A percentile compares a stretch with the other conserved stretches of the same genome.
phyloP scores from a whole-genome alignment of 2,329 filamentous ascomycete species.

The Aspergillus fijiensis region DNA sequence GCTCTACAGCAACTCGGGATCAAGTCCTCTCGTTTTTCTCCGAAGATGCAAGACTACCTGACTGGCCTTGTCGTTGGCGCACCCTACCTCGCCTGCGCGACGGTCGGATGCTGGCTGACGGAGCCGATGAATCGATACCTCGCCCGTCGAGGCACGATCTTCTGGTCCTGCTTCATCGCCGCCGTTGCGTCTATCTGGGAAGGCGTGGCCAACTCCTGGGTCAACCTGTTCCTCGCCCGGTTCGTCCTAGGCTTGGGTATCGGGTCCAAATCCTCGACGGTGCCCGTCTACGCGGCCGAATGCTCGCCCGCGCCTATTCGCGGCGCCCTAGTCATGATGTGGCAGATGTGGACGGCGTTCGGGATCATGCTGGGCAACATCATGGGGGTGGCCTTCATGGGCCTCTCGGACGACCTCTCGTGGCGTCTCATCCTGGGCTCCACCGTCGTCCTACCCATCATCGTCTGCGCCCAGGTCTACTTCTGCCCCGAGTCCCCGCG shows the following conservation, averaged over 20 bases:
- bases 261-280: conserved; percentile 46
- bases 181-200: conserved; percentile 45
- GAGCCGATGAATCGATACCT: conserved; percentile 48
- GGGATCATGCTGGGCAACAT: conserved; percentile 51
- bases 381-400: conserved; percentile 50
- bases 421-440: conserved; percentile 71
- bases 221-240: conserved; percentile 43
- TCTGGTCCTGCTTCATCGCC: conserved; percentile 43
- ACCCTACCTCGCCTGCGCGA: conserved; percentile 46
- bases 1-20: conserved; percentile 10
- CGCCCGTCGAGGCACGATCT: conserved; percentile 49
- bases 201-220: conserved; percentile 45
- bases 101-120: conserved; percentile 50
- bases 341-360: conserved; percentile 52
- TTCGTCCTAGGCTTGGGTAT: conserved; percentile 46
- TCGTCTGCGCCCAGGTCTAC: conserved; percentile 62
- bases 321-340: conserved; percentile 53
- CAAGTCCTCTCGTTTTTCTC: conserved; percentile 9
- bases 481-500: conserved; percentile 60
- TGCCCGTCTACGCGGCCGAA: conserved; percentile 51
- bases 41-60: conserved; percentile 31
- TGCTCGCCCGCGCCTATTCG: conserved; percentile 51
- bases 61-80: conserved; percentile 47
- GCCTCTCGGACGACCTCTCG: conserved; percentile 49
- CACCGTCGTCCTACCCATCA: conserved; percentile 58